Evolutionary conservation across 306 rosid genomes (phyloP), one percentile per base, ranked within the genome.

Genomic region (Rubus parviflorus): DNA sequence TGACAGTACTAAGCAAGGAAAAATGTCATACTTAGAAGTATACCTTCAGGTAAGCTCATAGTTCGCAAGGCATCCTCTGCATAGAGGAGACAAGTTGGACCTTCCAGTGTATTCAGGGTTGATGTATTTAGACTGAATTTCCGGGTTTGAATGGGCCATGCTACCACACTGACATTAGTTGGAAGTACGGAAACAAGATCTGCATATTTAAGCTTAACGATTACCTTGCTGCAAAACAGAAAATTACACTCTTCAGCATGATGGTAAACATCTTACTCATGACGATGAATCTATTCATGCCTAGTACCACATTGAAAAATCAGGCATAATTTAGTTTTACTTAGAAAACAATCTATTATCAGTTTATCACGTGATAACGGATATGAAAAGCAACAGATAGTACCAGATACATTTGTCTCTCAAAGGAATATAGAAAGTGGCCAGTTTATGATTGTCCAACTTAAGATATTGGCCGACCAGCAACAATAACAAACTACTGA

Each of bases 11-110:
- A 14, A 25, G 9, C 64, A 4, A 51, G 35, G 6, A 25, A 79
- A 69, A 48, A 38, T 15, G 51, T 30, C 9, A 19, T 65, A 10
- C 49, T 42, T 68, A 48, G 58, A 83, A 81, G 63, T 30, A 75
- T 77, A 91, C 99, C 99, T 92, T 87, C 96, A 4, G 92, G 97
- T 76, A 91, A 83, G 87, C 99, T 96, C 94, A 82, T 85, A 72
- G 85, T 86, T 83, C 88, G 88, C 62, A 96, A 84, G 81, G 99
- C 97, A 68, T 91, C 97, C 83, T 96, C 99, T 8, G 98, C 99
- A 68, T 92, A 92, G 37, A 89, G 72, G 67, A 96, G 81, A 66
- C 91, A 95, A 67, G 89, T 61, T 46, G 98, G 96, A 82, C 80
- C 81, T 75, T 82, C 88, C 47, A 79, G 17, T 56, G 68, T 78